A percentile compares a stretch with the other conserved stretches of the same genome.
Evolutionary conservation across 2,329 filamentous ascomycete genomes (phyloP).

Genomic region (Calcarisporium arbuscula): DNA sequence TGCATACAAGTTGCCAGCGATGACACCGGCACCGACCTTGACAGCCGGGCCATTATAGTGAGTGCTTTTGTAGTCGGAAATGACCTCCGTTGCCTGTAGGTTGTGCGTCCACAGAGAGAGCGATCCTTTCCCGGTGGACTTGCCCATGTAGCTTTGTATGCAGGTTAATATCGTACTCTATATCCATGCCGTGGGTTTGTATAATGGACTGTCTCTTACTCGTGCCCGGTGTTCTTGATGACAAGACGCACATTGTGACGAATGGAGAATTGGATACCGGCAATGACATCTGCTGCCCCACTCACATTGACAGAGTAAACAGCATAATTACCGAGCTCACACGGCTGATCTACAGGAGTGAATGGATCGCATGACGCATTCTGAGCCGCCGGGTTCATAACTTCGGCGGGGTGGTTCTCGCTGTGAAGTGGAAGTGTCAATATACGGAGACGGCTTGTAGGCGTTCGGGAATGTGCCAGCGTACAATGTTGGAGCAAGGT

Average conservation of each 20-base stretch:
- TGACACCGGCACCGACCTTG: slow-evolving; percentile 49
- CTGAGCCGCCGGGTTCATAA: background rate
- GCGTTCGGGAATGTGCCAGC: background rate
- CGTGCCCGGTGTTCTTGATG: too few relatives aligned
- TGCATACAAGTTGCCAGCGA: slow-evolving; percentile 47
- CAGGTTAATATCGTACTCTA: background rate
- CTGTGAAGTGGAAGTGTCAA: too few relatives aligned
- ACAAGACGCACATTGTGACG: background rate
- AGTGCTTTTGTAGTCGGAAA: slow-evolving; percentile 15
- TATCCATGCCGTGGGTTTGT: too few relatives aligned
- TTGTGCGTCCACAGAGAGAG: slow-evolving; percentile 51
- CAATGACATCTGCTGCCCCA: background rate
- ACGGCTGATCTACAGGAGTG: background rate
- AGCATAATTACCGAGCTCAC: background rate
- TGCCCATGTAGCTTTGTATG: slow-evolving; percentile 14
- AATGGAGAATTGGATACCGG: background rate
- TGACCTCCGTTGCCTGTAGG: slow-evolving; percentile 34
- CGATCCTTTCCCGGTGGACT: slow-evolving; percentile 52
- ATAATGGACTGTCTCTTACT: too few relatives aligned
- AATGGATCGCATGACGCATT: background rate
- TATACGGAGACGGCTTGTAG: background rate
- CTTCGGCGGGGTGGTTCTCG: background rate
- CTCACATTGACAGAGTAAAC: background rate
- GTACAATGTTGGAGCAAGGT: slow-evolving; percentile 4
- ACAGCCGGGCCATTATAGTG: slow-evolving; percentile 41